Evolutionary conservation across 768 basidiomycete genomes (phyloP), one percentile per base, ranked within the genome.

Genomic region (Leccinum boreale): DNA sequence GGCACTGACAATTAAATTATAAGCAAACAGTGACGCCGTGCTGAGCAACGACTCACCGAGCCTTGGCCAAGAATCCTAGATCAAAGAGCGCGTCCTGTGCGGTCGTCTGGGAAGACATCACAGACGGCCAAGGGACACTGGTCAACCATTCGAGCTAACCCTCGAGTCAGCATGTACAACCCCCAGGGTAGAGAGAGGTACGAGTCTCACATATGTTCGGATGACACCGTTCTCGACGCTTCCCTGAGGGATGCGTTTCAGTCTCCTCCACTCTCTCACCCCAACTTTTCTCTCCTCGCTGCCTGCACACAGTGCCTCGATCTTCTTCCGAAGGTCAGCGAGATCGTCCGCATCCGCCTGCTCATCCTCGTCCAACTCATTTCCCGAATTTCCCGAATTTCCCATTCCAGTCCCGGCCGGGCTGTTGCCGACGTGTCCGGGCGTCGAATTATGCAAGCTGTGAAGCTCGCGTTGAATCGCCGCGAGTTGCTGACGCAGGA

Each of bases 171-270:
- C 14, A 19, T 31, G 2, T 14, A 46, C 33, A 33, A 45, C 6
- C 15, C 5, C 2, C 5, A 29, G 36, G 47, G 24, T 42, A 61
- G 23, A 45, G 21, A 26, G 23, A 2, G 11, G 42, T 12, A 19
- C 42, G 42, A n/a, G 7, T 77, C 87, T 64, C 66, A 91, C 92
- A 69, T 90, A 94, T 68, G 79, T 87, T 50, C 91, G 79, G 51
- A 94, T 87, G 35, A 96, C 94, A 4, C 93, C 92, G 67, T 91
- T 85, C 76, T 97, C 95, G 2, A 93, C 91, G 52, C 90, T 92
- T 17, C 92, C 91, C 33, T 86, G 85, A 0, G 93, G 92, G n/a
- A 92, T 95, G 19, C 92, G 84, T 70, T 86, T 89, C 31, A 97
- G 74, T 45, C 95, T 76, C 64, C 85, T 83, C 83, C 90, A 91